Base-by-base conservation (phyloP, 1,139 yeast genomes). In the Pichia kudriavzevii region DNA sequence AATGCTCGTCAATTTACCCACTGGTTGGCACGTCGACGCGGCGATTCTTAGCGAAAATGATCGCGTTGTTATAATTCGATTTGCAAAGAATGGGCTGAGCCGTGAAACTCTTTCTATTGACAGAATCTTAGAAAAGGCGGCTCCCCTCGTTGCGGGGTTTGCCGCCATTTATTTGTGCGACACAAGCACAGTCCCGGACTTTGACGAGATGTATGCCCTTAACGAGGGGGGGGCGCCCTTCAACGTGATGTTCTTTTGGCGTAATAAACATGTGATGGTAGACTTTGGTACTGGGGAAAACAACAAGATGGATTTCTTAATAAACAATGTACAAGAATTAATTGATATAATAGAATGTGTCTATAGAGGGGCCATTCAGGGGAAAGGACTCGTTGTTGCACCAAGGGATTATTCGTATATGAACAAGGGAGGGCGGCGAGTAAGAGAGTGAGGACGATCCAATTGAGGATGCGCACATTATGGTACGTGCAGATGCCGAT, bases 21-120 rank as follows among this genome's bases (percentile, higher is more conserved):
- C 94, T 0, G 98, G 95, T n/a, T 79, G 87, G 95, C 98, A 91
- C 55, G 98, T 91, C 19, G 99, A 93, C 60, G 97, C 91, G 55
- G 95, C 98, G 7, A 91, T 91, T 30, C 52, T 75, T 22, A 64
- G 75, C 13, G 98, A 91, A 52, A 94, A 83, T 43, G 95, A 85
- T 36, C 64, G 95, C 41, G 61, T 91, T 10, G 97, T 91, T 16
- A 79, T 88, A 11, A 72, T 91, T 20, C 68, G 98, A 27, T 91
- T 91, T 58, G 98, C 98, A 1, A 63, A 82, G 27, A 95, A 83
- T 45, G 54, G 66, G 38, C n/a, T n/a, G n/a, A 85, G 81, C 46
- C 68, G 74, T 31, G 84, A 79, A 33, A 85, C 96, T 53, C 79
- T 88, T 88, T 61, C 77, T 26, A 84, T 91, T 79, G 98, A 91